Conservation (phyloP, 2,329 filamentous ascomycete genomes). For the Diplocarpon mali region DNA sequence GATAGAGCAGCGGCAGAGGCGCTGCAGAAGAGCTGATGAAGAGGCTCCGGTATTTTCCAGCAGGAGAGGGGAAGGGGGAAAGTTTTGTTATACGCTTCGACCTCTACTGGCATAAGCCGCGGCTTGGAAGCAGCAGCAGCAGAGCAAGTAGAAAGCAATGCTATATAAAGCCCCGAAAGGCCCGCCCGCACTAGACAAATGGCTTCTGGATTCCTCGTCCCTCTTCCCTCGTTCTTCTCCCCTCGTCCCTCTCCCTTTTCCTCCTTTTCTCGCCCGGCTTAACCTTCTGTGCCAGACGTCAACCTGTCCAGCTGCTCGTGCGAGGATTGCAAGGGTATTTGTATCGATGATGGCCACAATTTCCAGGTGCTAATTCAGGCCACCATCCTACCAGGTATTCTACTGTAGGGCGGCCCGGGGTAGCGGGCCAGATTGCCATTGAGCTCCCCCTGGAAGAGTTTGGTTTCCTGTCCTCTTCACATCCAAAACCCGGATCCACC, state of each 20-base stretch:
- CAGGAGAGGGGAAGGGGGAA: not conserved
- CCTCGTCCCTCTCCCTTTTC: not conserved
- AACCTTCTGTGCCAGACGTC: not conserved
- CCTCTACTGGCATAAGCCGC: too few relatives aligned
- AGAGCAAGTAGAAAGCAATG: too few relatives aligned
- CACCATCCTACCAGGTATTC: not conserved
- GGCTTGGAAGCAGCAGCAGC: too few relatives aligned
- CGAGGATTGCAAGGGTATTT: too few relatives aligned
- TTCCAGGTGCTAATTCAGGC: conserved; percentile 9
- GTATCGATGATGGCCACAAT: conserved; percentile 9
- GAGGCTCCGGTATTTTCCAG: too few relatives aligned
- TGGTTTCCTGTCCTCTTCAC: not conserved
- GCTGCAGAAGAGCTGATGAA: conserved; percentile 1
- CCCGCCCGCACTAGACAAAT: too few relatives aligned
- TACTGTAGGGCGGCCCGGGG: conserved; percentile 2
- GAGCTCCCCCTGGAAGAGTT: not conserved
- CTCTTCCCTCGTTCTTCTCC: not conserved
- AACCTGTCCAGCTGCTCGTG: too few relatives aligned
- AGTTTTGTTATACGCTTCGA: not conserved
- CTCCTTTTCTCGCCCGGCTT: not conserved
- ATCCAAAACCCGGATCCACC: not conserved
- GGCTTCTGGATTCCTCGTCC: too few relatives aligned
- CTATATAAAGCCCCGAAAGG: too few relatives aligned
- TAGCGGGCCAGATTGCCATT: conserved; percentile 9
- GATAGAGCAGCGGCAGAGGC: not conserved